Base-by-base conservation (phyloP, 495 filamentous ascomycete species). In the Acidomyces sp. region DNA sequence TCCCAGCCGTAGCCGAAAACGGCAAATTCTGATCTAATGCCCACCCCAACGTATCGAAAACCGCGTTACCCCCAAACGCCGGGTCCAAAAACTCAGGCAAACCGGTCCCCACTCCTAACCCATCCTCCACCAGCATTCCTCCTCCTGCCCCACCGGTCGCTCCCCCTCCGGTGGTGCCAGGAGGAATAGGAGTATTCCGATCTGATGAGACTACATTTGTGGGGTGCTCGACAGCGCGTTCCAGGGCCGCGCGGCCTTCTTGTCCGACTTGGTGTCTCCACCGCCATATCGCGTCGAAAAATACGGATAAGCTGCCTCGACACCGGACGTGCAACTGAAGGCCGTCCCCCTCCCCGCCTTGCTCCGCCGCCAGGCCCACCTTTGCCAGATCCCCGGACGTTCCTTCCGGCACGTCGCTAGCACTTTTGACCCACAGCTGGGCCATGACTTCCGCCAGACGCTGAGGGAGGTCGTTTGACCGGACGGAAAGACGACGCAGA, bases 201-300 rank as follows among this genome's bases (percentile, higher is more conserved):
- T 46, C 48, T 15, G 37, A 20, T 9, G 26, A 13, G 6, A 38
- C 31, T 18, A 51, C 28, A 6, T 25, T 13, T 6, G 48, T 51
- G 20, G 48, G 48, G 28, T 51, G 31, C 17, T 51, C 43, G 32
- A 43, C 48, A 19, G 43, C 48, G n/a, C 25, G 31, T 10, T 51
- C 37, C 26, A 51, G 48, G 29, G 17, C 23, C 4, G 33, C 23
- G 26, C 41, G 40, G 23, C 43, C 48, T 18, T 39, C 42, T 27
- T 51, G 37, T 7, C 43, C 48, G 18, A 37, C 43, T 43, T 51
- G 48, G 18, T 51, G 43, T 2, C 86, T 70, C 86, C 86, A 95
- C 39, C 85, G 76, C 85, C 85, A 93, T 18, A 92, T 84, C 3
- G 80, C 85, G 61, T 95, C 86, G 56, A 80, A 93, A 2, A 95